Percentiles rank a stretch among this genome's conserved stretches.
phyloP scores from a whole-genome alignment of 306 rosid genomes.

The Senna siamea region DNA sequence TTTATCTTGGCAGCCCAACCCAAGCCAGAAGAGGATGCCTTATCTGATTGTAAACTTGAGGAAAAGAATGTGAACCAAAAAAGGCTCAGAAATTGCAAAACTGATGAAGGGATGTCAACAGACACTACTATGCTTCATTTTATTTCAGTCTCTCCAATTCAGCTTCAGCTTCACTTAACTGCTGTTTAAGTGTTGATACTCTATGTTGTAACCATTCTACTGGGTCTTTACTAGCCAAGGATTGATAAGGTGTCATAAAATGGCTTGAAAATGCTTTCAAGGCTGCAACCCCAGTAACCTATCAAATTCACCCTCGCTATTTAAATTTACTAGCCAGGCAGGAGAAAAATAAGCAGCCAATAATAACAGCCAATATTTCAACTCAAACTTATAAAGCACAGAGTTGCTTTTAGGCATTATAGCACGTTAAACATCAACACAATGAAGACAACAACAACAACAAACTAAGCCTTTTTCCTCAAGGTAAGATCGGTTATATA shows the following conservation, averaged over 20 bases:
- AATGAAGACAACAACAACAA: too few species aligned
- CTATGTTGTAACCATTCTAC: conserved; percentile 57
- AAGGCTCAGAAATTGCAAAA: not conserved
- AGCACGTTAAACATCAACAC: too few species aligned
- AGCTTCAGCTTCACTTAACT: conserved; percentile 53
- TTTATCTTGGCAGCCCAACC: conserved; percentile 13
- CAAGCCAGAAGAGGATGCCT: not conserved
- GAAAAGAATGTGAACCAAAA: conserved; percentile 22
- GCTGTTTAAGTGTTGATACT: conserved; percentile 51
- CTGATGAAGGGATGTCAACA: conserved; percentile 9
- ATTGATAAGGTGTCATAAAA: conserved; percentile 54
- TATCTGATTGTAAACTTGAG: conserved; percentile 9
- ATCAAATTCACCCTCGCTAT: conserved; percentile 12
- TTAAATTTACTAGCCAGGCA: not conserved
- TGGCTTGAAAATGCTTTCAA: conserved; percentile 55
- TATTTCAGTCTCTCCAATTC: conserved; percentile 54
- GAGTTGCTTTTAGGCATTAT: too few species aligned
- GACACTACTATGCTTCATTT: conserved; percentile 45
- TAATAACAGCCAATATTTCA: not conserved
- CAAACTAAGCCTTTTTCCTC: too few species aligned
- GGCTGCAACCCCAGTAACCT: conserved; percentile 74
- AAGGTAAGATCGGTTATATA: too few species aligned
- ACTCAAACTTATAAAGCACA: too few species aligned
- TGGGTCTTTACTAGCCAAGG: conserved; percentile 36
- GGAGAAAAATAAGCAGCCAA: not conserved